These are phyloP conservation scores for Panicum miliaceum DNA, from an alignment of 176 grass and related monocot genomes.

Conservation along the genomic window DNA sequence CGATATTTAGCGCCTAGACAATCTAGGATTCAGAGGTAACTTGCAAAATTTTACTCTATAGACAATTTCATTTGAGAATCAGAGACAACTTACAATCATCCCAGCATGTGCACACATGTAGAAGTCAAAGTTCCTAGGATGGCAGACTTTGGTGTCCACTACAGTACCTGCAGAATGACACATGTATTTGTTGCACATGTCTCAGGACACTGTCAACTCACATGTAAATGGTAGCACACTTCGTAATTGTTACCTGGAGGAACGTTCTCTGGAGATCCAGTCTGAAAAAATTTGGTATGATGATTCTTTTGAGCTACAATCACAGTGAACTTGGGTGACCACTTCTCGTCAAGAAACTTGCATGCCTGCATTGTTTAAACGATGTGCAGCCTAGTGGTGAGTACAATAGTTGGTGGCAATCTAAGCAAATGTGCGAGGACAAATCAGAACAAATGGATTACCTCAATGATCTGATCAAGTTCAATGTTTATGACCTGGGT, in stretches of 20 bases:
- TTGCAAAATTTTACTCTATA: constrained; percentile 6
- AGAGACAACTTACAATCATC: constrained; percentile 67
- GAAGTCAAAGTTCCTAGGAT: constrained; percentile 88
- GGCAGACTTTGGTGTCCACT: constrained; percentile 82
- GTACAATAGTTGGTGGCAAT: background rate
- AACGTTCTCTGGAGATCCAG: constrained; percentile 78
- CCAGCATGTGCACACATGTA: constrained; percentile 94
- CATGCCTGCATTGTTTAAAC: constrained; percentile 60
- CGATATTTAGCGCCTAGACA: background rate
- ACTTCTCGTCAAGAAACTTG: constrained; percentile 79
- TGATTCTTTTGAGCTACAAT: constrained; percentile 92
- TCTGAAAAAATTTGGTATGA: constrained; percentile 85
- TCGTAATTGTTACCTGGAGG: constrained; percentile 58
- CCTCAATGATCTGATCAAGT: constrained; percentile 91
- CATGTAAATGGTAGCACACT: background rate
- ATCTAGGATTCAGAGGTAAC: background rate
- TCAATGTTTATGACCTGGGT: constrained; percentile 86
- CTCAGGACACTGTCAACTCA: background rate
- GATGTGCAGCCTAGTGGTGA: background rate
- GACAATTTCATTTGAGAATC: background rate
- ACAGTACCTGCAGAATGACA: constrained; percentile 67
- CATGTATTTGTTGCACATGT: background rate
- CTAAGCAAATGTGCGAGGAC: background rate
- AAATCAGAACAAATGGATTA: constrained; percentile 29
- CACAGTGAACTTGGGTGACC: constrained; percentile 78